A percentile compares a stretch with the other conserved stretches of the same genome.
Conservation (phyloP, 495 filamentous ascomycete species). For the Lasiosphaeris hirsuta region DNA sequence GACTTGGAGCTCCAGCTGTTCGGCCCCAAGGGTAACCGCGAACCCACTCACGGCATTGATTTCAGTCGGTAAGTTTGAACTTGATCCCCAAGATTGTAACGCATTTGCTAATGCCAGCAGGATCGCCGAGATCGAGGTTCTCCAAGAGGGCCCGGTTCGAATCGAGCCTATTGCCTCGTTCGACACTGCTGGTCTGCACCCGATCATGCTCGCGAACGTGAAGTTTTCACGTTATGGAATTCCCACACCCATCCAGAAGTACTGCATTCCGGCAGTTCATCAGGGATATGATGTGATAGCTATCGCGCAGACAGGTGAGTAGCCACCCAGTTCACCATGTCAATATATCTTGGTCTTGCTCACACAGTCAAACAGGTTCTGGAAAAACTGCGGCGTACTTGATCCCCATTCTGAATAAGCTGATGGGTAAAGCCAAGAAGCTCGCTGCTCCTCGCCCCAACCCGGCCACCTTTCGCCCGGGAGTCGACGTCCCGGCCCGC, state of each 20-base stretch:
- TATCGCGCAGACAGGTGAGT: slow-evolving; percentile 86
- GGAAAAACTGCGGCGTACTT: slow-evolving; percentile 95
- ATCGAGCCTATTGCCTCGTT: slow-evolving; percentile 61
- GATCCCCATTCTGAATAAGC: slow-evolving; percentile 79
- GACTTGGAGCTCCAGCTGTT: slow-evolving; percentile 75
- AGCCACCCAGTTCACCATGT: not conserved
- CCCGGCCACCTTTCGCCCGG: slow-evolving; percentile 33
- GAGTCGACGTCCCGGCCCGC: slow-evolving; percentile 49
- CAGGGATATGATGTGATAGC: slow-evolving; percentile 75
- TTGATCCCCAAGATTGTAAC: not conserved
- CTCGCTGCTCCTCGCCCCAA: slow-evolving; percentile 72
- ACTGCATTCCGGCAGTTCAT: slow-evolving; percentile 72
- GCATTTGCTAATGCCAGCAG: slow-evolving; percentile 35
- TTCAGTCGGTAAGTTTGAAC: slow-evolving; percentile 43
- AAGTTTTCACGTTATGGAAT: slow-evolving; percentile 55
- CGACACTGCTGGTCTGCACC: slow-evolving; percentile 78
- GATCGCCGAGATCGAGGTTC: slow-evolving; percentile 54
- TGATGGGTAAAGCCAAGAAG: slow-evolving; percentile 93
- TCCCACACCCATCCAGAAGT: slow-evolving; percentile 86
- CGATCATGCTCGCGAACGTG: slow-evolving; percentile 75
- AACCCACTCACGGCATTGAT: slow-evolving; percentile 37
- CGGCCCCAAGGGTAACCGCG: slow-evolving; percentile 40
- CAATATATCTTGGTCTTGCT: not conserved
- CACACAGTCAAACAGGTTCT: slow-evolving; percentile 58
- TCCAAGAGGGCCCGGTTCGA: slow-evolving; percentile 53